phyloP scores from a whole-genome alignment of 2,329 filamentous ascomycete genomes.

The Epichloe hybrida region DNA sequence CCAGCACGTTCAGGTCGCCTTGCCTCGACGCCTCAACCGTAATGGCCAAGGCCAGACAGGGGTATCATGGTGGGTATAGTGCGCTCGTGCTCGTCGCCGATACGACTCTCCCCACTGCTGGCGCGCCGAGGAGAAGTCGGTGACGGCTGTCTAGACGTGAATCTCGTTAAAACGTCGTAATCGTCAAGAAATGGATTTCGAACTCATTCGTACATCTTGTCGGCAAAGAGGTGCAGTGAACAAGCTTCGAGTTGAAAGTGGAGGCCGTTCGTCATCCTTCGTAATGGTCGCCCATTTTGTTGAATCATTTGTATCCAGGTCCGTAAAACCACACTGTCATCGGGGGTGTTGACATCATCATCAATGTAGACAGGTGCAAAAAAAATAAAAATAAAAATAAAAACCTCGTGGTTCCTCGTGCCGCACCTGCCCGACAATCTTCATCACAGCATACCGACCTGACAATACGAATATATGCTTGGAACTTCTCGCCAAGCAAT shows the following conservation, averaged over 20 bases:
- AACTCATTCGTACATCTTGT: conserved; percentile 6
- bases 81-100: conserved; percentile 24
- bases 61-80: conserved; percentile 29
- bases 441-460: conserved; percentile 2
- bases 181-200: conserved; percentile 24
- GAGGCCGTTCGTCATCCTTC: conserved; percentile 20
- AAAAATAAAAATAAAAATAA: no score
- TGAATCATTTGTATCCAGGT: conserved; percentile 28
- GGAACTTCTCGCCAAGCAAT: not conserved
- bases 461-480: conserved; percentile 1
- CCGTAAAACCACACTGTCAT: conserved; percentile 24
- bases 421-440: conserved; percentile 5
- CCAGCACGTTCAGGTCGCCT: not conserved
- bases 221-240: conserved; percentile 3
- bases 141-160: conserved; percentile 32
- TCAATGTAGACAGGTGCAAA: conserved; percentile 14
- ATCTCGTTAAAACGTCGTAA: conserved; percentile 32
- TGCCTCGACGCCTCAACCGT: conserved; percentile 8
- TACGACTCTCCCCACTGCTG: conserved; percentile 17
- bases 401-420: no score
- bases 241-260: conserved; percentile 11
- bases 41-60: conserved; percentile 18
- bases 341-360: conserved; percentile 22
- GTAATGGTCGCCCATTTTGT: conserved; percentile 27
- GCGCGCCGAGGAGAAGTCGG: conserved; percentile 18